phyloP scores from a whole-genome alignment of 345 rosid species.

The Citrus cavaleriei region DNA sequence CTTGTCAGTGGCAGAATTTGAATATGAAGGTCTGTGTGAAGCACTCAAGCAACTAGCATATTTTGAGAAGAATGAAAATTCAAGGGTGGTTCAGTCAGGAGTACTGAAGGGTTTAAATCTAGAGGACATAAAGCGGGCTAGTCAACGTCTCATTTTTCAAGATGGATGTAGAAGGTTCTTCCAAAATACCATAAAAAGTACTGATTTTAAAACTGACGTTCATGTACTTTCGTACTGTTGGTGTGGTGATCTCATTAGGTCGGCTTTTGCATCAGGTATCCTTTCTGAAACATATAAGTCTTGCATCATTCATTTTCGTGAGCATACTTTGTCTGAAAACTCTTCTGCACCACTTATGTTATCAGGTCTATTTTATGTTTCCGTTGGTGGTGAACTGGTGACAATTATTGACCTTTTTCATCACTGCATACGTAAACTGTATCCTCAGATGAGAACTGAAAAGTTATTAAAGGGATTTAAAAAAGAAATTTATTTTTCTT shows the following conservation, averaged over 20 bases:
- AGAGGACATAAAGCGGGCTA: constrained; percentile 48
- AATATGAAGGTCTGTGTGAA: constrained; percentile 35
- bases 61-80: constrained; percentile 45
- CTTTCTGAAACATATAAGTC: not conserved
- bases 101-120: constrained; percentile 46
- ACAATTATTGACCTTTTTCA: not conserved
- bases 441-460: not conserved
- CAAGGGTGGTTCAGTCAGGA: constrained; percentile 48
- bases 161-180: constrained; percentile 51
- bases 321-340: not conserved
- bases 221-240: constrained; percentile 54
- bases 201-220: constrained; percentile 27
- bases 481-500: not conserved
- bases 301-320: not conserved
- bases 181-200: constrained; percentile 24
- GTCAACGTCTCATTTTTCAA: constrained; percentile 37
- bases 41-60: constrained; percentile 45
- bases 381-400: not conserved
- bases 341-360: not conserved
- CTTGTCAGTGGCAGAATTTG: constrained; percentile 21
- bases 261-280: constrained; percentile 49
- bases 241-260: constrained; percentile 58
- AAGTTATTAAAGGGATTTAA: not conserved
- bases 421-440: not conserved
- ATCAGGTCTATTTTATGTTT: not conserved